Base-by-base conservation (phyloP, 305 asterid species). In the Plantago coronopus region DNA sequence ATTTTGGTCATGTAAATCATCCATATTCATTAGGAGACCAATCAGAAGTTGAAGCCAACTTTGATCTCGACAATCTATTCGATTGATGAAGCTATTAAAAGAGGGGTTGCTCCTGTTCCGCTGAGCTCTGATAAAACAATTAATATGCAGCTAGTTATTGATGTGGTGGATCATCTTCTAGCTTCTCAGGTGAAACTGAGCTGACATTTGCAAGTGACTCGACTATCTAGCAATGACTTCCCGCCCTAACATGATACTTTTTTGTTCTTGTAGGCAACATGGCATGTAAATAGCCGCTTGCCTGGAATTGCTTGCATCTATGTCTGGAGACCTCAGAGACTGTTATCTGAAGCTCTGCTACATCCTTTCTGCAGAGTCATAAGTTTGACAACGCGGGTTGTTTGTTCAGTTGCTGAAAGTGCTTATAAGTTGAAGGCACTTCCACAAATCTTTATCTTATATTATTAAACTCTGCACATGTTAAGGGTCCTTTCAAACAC, bases 41-140 rank as follows among this genome's bases (percentile, higher is more conserved):
- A 91, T 72, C 95, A 95, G 53, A 86, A 91, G 95, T 88, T 91
- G 98, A 95, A 88, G 75, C 88, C 98, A 48, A 96, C 95, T 63
- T 88, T 91, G 75, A 89, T 88, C 53, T 84, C 91, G 55, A 82
- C 95, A 49, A 88, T 81, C 75, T 88, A 72, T 31, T 31, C 38
- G 7, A 10, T 31, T 31, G 38, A 31, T 31, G 38, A 31, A 31
- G 38, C 2, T 7, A 31, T 31, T 31, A 31, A 31, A 31, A 31
- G 7, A 4, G 38, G 7, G 5, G 38, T 0, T 31, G 38, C 38
- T 31, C 38, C 38, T 2, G 38, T 31, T 31, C 38, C 38, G 7
- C 38, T 5, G 85, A 85, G 97, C 80, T 82, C 68, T 72, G 94
- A 89, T 74, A 82, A 83, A 72, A 82, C 84, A 63, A 61, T 61